Base-by-base conservation (phyloP, 1,284 basidiomycete genomes). In the Austropuccinia psidii region DNA sequence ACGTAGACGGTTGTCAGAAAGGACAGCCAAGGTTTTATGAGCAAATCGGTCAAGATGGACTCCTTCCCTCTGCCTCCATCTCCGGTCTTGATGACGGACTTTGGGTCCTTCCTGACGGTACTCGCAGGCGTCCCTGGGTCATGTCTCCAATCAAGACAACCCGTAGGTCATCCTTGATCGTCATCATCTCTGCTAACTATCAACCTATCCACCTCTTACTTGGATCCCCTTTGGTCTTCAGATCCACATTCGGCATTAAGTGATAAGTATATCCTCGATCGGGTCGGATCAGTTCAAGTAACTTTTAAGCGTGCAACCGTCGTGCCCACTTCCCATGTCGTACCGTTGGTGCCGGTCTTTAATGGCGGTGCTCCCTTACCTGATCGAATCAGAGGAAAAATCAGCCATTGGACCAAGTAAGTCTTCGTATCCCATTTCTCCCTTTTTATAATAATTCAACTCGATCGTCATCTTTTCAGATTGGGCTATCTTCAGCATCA, bases 1-100 rank as follows among this genome's bases (percentile, higher is more conserved):
- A 73, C 39, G 69, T 73, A 3, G 69, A 73, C 45, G 69, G 69
- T 17, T 73, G 69, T 55, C 69, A 73, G 39, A 73, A 73, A n/a
- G 69, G 69, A 21, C 69, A 73, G 45, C 57, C 58, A 5, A 58
- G 69, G 33, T 73, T 31, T 21, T 73, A 73, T 49, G 58, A 73
- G 45, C 31, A n/a, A 29, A 50, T 73, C 19, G 45, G 45, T 13
- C 33, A 58, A 11, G 69, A 54, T 27, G 45, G 69, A 21, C 33
- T 73, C 21, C 19, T 29, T 17, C 69, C 69, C 11, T 19, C 69
- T 24, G 21, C 35, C 15, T 43, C 39, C n/a, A 52, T 73, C 45
- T 19, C 57, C 13, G 69, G 69, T n/a, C 35, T 39, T 27, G 69
- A 73, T 35, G 58, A 73, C 33, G 69, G 69, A 13, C 37, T 73